Percentiles rank a stretch among this genome's conserved stretches.
These are phyloP conservation scores for Gonapodya sp. DNA, from an alignment of 192 early-diverging fungal species.

Conservation along the genomic window DNA sequence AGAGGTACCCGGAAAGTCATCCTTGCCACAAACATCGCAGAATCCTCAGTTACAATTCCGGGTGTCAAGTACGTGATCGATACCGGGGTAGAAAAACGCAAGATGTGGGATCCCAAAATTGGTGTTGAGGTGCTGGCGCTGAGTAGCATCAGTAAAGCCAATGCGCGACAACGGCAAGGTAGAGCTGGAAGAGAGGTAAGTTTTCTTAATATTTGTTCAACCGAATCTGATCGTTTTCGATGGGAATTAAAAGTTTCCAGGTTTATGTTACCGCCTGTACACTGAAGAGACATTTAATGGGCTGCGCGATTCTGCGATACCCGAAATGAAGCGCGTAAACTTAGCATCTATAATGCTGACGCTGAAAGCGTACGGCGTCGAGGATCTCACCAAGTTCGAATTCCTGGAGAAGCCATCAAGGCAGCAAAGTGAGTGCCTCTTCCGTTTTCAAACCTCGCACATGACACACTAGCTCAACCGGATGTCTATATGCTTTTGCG, in stretches of 20 bases:
- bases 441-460: not conserved
- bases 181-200: conserved; percentile 88
- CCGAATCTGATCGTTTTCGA: not conserved
- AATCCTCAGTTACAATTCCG: conserved; percentile 92
- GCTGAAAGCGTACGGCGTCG: conserved; percentile 85
- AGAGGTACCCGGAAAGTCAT: conserved; percentile 81
- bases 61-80: conserved; percentile 94
- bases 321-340: conserved; percentile 86
- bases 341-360: conserved; percentile 73
- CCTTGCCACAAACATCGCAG: conserved; percentile 94
- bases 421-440: conserved; percentile 33
- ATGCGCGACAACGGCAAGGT: conserved; percentile 81
- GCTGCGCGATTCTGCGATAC: conserved; percentile 69
- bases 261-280: conserved; percentile 86
- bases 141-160: conserved; percentile 82
- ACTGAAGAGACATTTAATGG: conserved; percentile 68
- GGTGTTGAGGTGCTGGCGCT: conserved; percentile 84
- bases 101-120: conserved; percentile 77
- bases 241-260: conserved; percentile 69
- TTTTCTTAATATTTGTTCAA: not conserved
- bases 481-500: no score
- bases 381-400: conserved; percentile 83
- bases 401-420: conserved; percentile 88
- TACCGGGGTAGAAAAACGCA: conserved; percentile 82
- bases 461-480: not conserved